phyloP scores from a whole-genome alignment of 805 yeast species.

The Starmerella davenportii region DNA sequence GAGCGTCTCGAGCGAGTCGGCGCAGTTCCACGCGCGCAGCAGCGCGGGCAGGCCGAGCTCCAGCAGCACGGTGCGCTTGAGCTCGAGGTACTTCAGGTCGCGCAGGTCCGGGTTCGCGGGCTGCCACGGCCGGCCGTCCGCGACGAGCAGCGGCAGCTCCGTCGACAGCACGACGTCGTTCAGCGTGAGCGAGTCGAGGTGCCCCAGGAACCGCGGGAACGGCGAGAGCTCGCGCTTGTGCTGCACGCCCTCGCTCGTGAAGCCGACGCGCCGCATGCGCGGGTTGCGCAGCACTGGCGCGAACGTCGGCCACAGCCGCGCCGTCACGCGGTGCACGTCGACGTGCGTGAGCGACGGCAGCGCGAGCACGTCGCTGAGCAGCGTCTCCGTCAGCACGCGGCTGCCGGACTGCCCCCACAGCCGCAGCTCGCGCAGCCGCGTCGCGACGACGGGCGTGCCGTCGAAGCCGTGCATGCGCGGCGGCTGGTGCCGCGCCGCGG shows the following conservation, averaged over 20 bases:
- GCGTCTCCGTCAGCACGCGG: constrained; percentile 1
- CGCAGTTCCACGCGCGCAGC: constrained; percentile 8
- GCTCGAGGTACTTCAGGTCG: constrained; percentile 11
- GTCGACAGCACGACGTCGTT: constrained; percentile 8
- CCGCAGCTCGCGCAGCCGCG: constrained; percentile 1
- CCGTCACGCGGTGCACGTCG: constrained; percentile 11
- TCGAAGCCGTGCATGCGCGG: not conserved
- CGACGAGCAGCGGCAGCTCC: not conserved
- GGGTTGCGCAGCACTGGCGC: constrained; percentile 4
- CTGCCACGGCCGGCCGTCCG: constrained; percentile 1
- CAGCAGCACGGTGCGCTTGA: constrained; percentile 7
- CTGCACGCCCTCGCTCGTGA: constrained; percentile 8
- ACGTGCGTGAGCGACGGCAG: constrained; percentile 3
- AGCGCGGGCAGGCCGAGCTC: constrained; percentile 7
- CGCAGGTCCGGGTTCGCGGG: not conserved
- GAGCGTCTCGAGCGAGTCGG: constrained; percentile 7
- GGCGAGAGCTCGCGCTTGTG: not conserved
- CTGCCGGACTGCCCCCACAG: constrained; percentile 6
- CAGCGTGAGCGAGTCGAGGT: constrained; percentile 7
- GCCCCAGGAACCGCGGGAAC: constrained; percentile 7
- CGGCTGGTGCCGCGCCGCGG: not conserved
- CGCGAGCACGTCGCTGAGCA: constrained; percentile 1
- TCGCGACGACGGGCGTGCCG: not conserved
- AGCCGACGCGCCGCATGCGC: constrained; percentile 10
- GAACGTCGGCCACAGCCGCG: constrained; percentile 9